These are phyloP conservation scores for Neurospora cerealis DNA, from an alignment of 495 filamentous ascomycete genomes.

Conservation along the genomic window DNA sequence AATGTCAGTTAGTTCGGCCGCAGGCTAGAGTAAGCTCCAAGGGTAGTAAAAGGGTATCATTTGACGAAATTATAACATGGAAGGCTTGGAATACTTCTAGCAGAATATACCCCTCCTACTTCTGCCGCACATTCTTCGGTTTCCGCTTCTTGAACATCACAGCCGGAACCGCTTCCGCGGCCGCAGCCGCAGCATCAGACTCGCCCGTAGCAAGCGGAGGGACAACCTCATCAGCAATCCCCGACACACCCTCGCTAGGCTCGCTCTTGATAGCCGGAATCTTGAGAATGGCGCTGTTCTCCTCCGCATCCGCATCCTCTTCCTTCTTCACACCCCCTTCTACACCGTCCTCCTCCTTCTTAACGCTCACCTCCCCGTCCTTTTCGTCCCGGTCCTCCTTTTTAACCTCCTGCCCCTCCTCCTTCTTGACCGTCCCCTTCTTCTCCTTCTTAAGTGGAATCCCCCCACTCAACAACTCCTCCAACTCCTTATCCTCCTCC, in stretches of 20 bases:
- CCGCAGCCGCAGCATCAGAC: neutral
- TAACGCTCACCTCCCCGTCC: slow-evolving; percentile 12
- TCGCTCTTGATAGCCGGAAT: slow-evolving; percentile 8
- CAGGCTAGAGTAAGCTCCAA: neutral
- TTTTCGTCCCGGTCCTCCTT: slow-evolving; percentile 1
- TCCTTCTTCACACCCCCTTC: slow-evolving; percentile 8
- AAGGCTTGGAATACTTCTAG: neutral
- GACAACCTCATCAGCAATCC: neutral
- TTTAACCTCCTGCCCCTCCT: slow-evolving; percentile 14
- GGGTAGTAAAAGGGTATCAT: slow-evolving; percentile 10
- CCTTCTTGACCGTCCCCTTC: slow-evolving; percentile 15
- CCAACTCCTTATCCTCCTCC: slow-evolving; percentile 57
- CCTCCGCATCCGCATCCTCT: slow-evolving; percentile 2
- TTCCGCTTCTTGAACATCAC: slow-evolving; percentile 91
- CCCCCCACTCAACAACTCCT: slow-evolving; percentile 54
- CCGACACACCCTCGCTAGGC: slow-evolving; percentile 10
- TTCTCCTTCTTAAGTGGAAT: slow-evolving; percentile 21
- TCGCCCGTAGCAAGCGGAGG: neutral
- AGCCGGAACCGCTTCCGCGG: slow-evolving; percentile 4
- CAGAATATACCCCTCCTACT: slow-evolving; percentile 13
- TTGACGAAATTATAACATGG: neutral
- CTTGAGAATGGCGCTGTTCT: neutral
- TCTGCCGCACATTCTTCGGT: slow-evolving; percentile 59
- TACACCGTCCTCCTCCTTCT: slow-evolving; percentile 15
- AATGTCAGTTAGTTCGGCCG: neutral